A percentile compares a stretch with the other conserved stretches of the same genome.
Conservation (phyloP, 2,329 filamentous ascomycete species). For the Penicillium rolfsii region DNA sequence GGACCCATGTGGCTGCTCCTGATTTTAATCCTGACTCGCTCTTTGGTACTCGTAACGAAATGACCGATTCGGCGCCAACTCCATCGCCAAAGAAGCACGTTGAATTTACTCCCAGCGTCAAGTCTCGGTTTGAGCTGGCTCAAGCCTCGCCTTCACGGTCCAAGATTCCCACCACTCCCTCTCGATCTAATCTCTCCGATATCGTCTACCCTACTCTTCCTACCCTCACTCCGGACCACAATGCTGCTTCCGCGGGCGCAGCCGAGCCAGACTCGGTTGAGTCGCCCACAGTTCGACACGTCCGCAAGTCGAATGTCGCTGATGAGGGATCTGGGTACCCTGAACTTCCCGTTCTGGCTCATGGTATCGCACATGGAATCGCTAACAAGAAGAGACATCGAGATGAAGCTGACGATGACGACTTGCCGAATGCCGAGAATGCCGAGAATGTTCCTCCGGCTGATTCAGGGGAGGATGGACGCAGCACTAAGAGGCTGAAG, state of each 20-base stretch:
- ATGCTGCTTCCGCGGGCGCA: slow-evolving; percentile 16
- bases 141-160: slow-evolving; percentile 48
- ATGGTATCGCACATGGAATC: slow-evolving; percentile 47
- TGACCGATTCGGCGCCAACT: slow-evolving; percentile 55
- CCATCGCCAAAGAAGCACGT: slow-evolving; percentile 78
- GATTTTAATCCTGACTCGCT: slow-evolving; percentile 56
- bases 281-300: slow-evolving; percentile 46
- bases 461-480: slow-evolving; percentile 30
- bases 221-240: slow-evolving; percentile 42
- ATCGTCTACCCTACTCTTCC: slow-evolving; percentile 45
- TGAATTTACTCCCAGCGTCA: slow-evolving; percentile 74
- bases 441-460: slow-evolving; percentile 39
- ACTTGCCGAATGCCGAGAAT: slow-evolving; percentile 21
- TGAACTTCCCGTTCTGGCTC: slow-evolving; percentile 41
- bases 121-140: slow-evolving; percentile 48
- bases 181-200: slow-evolving; percentile 30
- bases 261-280: slow-evolving; percentile 16
- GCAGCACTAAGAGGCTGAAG: slow-evolving; percentile 44
- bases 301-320: slow-evolving; percentile 39
- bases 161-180: slow-evolving; percentile 38
- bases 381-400: slow-evolving; percentile 47
- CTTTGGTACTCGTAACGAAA: slow-evolving; percentile 40
- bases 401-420: slow-evolving; percentile 37
- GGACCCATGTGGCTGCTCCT: slow-evolving; percentile 55
- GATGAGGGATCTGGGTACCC: slow-evolving; percentile 28